These are phyloP conservation scores for grape (Vitis vinifera) DNA, from an alignment of 164 flowering plant genomes.

Conservation along the genomic window ASM3070453v1 NC_081816.1:8429001-8429500, in stretches of 20 bases:
- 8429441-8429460: slow-evolving; percentile 29
- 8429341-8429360: slow-evolving; percentile 32
- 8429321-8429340: slow-evolving; percentile 55
- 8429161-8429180: too few relatives aligned
- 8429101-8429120: too few relatives aligned
- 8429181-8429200: too few relatives aligned
- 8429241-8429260: too few relatives aligned
- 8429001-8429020: not conserved
- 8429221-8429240: not conserved
- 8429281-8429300: slow-evolving; percentile 45
- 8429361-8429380: slow-evolving; percentile 22
- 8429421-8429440: slow-evolving; percentile 21
- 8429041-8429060: slow-evolving; percentile 22
- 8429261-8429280: not conserved
- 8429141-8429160: too few relatives aligned
- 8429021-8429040: slow-evolving; percentile 1
- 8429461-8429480: slow-evolving; percentile 21
- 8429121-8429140: too few relatives aligned
- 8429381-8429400: slow-evolving; percentile 32
- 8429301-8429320: slow-evolving; percentile 33
- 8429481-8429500: not conserved
- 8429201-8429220: not conserved
- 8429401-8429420: slow-evolving; percentile 40
- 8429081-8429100: too few relatives aligned
- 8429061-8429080: slow-evolving; percentile 28